Conservation (phyloP, 805 yeast genomes). For the Spathaspora boniae region DNA sequence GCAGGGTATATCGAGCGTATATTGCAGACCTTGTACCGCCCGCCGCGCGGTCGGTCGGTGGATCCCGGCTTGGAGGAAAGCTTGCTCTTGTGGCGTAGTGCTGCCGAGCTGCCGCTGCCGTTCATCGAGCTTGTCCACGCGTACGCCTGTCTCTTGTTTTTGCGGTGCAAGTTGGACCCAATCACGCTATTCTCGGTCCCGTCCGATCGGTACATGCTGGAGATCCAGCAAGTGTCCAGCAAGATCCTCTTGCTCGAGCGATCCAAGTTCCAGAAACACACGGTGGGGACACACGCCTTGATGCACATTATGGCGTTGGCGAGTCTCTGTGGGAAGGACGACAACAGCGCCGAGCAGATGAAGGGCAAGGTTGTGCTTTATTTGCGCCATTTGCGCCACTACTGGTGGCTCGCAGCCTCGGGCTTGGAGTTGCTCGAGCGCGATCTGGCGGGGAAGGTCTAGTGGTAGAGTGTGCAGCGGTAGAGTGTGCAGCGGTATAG, state of each 20-base stretch:
- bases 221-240: conserved; percentile 2
- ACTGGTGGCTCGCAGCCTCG: conserved; percentile 6
- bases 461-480: too few species aligned
- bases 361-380: background rate
- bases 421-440: conserved; percentile 2
- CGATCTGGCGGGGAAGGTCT: too few species aligned
- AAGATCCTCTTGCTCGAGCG: background rate
- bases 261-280: background rate
- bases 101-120: too few species aligned
- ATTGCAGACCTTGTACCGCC: too few species aligned
- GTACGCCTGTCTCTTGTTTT: conserved; percentile 3
- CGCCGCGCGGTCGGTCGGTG: too few species aligned
- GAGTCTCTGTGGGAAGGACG: background rate
- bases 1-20: too few species aligned
- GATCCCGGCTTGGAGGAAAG: too few species aligned
- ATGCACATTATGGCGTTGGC: conserved; percentile 5
- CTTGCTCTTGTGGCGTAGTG: too few species aligned
- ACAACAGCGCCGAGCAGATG: background rate
- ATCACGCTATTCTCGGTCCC: conserved; percentile 1
- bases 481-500: too few species aligned
- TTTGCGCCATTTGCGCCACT: conserved; percentile 1
- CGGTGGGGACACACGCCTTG: conserved; percentile 3
- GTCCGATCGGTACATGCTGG: too few species aligned
- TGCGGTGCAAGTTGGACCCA: conserved; percentile 7
- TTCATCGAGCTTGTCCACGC: conserved; percentile 4